Evolutionary conservation across 2,329 filamentous ascomycete species (phyloP).

Genomic region (Endothia cerciana): DNA sequence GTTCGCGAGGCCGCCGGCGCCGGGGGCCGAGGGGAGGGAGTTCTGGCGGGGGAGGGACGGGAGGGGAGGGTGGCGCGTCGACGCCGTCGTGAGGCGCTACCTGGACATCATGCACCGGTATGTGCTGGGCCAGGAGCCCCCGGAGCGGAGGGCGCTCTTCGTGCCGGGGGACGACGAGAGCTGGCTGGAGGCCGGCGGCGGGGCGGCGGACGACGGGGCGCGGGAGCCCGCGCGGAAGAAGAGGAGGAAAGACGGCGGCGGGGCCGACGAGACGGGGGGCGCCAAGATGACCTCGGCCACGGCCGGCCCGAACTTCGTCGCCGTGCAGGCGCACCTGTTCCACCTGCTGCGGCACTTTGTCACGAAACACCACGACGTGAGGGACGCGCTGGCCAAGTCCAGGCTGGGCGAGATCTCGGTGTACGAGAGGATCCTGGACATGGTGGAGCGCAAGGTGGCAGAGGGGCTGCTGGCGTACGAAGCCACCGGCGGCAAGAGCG

Average conservation of each 20-base stretch:
- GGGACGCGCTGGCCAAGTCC: constrained; percentile 77
- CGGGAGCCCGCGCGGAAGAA: constrained; percentile 58
- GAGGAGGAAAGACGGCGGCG: constrained; percentile 45
- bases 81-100: constrained; percentile 85
- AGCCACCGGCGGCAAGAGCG: constrained; percentile 52
- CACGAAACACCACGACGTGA: constrained; percentile 76
- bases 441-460: constrained; percentile 77
- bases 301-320: constrained; percentile 66
- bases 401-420: constrained; percentile 73
- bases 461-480: constrained; percentile 72
- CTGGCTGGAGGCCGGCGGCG: constrained; percentile 47
- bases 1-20: constrained; percentile 70
- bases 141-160: constrained; percentile 73
- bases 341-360: constrained; percentile 86
- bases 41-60: constrained; percentile 85
- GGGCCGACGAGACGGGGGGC: constrained; percentile 27
- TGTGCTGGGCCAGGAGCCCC: constrained; percentile 68
- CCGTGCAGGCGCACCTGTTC: constrained; percentile 92
- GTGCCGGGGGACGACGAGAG: constrained; percentile 60
- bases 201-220: constrained; percentile 40
- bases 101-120: constrained; percentile 86
- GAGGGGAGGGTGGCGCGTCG: constrained; percentile 83
- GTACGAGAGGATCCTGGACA: constrained; percentile 74
- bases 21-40: constrained; percentile 70
- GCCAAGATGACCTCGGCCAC: constrained; percentile 26